Base-by-base conservation (phyloP, 352 stramenopile genomes). In the Pythium brachiatum region DNA sequence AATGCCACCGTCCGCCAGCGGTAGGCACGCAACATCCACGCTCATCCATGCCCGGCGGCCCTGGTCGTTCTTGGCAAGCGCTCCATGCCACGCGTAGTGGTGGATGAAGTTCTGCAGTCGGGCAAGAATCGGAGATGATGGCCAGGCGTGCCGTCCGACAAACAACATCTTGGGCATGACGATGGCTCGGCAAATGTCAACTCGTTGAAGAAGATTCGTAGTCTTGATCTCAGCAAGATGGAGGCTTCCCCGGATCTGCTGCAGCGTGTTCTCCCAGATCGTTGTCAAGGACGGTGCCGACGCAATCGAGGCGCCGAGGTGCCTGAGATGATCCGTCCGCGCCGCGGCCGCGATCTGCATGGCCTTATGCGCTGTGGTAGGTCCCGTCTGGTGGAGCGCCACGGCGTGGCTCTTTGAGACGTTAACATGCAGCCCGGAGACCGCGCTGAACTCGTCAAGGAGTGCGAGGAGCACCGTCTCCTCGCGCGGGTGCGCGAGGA, bases 381-480 rank as follows among this genome's bases (percentile, higher is more conserved):
- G 53, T 11, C 34, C 36, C 0, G 0, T 13, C 3, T 21, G 36
- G 12, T 47, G 7, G 8, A 59, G 25, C 6, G 23, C 20, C 53
- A 59, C 11, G n/a, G 26, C 53, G 5, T 36, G 20, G 23, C 53
- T 38, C 36, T 59, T 59, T 1, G 18, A 16, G 32, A 48, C 34
- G 23, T 59, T 59, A 36, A 59, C 32, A 6, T 12, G 32, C 1
- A 59, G 53, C 6, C 53, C 53, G n/a, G 53, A 59, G 12, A 20
- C 53, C 1, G 2, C 4, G 5, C 53, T 34, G 12, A 59, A 59
- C 4, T 27, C 12, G 15, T 36, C 53, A 0, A 59, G 23, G 1
- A 59, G 32, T 0, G 15, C 8, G 0, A 59, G 21, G 16, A 59
- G 53, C 2, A 34, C 34, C 1, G 1, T 0, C 13, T 50, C 34